Evolutionary conservation across 1,139 yeast species (phyloP), one percentile per base, ranked within the genome.

Genomic region (Geotrichum phurueaensis): DNA sequence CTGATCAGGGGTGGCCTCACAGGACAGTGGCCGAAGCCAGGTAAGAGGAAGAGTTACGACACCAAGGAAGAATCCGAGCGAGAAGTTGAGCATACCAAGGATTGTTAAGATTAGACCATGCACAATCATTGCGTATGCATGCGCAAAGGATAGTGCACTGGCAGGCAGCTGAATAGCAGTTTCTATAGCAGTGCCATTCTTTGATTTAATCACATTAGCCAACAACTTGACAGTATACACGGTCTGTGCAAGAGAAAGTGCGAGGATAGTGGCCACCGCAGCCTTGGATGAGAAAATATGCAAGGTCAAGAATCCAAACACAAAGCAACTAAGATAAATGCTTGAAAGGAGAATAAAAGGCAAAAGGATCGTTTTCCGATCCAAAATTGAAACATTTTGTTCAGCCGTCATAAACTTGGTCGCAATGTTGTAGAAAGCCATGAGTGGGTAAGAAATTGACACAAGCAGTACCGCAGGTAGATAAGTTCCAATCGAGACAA

Each of bases 401-500:
- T 48, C 39, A 7, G 60, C 58, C 4, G 66, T 65, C 31, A 58
- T 57, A 15, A 62, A 60, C 20, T 65, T 58, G 3, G 66, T 64
- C n/a, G 65, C 62, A 47, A 65, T 57, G 52, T 61, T 75, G 66
- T 87, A 83, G 53, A 89, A 75, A 0, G 97, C 82, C 68, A 90
- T 84, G 48, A 91, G 66, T 0, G 91, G 85, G 77, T 83, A 92
- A 4, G 91, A 76, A 10, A 83, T 81, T 0, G 96, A 88, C 9
- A 88, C 75, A 29, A 89, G 76, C 57, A 87, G 85, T 0, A 96
- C 96, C 1, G 95, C 80, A 1, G 98, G 99, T 58, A 95, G 78
- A 70, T 92, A 95, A 22, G 96, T 90, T 1, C 97, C 98, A 67
- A 95, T 92, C 3, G 97, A 89, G 18, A 94, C 96, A 76, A 95